A percentile compares a stretch with the other conserved stretches of the same genome.
Conservation (phyloP, 805 yeast genomes). For the Metschnikowia rubicola region DNA sequence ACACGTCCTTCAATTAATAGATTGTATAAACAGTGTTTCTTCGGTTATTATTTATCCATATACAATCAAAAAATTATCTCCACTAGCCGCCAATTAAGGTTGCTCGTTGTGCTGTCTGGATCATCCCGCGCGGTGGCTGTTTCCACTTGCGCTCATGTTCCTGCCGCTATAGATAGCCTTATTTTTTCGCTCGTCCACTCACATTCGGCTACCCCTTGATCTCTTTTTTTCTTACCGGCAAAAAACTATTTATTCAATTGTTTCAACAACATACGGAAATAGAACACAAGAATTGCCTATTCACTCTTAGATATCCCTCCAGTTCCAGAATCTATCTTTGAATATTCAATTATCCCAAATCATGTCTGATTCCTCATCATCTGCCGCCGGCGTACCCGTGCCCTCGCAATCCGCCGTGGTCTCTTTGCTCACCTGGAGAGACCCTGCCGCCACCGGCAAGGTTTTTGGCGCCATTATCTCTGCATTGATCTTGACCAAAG, state of each 20-base stretch:
- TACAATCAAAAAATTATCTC: too few relatives aligned
- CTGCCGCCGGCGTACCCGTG: neutral
- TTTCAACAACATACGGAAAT: slow-evolving; percentile 1
- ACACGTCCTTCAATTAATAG: too few relatives aligned
- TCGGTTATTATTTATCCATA: too few relatives aligned
- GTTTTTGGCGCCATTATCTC: slow-evolving; percentile 63
- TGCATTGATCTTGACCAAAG: slow-evolving; percentile 55
- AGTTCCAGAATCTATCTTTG: neutral
- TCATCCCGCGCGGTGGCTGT: too few relatives aligned
- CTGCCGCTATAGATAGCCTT: neutral
- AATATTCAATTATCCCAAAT: too few relatives aligned
- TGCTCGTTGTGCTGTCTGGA: too few relatives aligned
- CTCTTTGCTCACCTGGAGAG: slow-evolving; percentile 64
- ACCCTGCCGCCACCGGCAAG: slow-evolving; percentile 74
- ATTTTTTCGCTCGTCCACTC: neutral
- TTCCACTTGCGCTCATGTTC: neutral
- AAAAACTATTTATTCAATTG: slow-evolving; percentile 5
- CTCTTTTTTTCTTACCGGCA: slow-evolving; percentile 1
- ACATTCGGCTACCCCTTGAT: slow-evolving; percentile 1
- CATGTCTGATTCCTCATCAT: neutral
- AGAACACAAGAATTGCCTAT: neutral
- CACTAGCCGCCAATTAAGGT: too few relatives aligned
- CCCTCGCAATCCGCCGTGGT: slow-evolving; percentile 13
- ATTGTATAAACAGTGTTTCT: too few relatives aligned
- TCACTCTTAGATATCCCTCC: too few relatives aligned